phyloP scores from a whole-genome alignment of 345 rosid genomes.

The Hypericum androsaemum region DNA sequence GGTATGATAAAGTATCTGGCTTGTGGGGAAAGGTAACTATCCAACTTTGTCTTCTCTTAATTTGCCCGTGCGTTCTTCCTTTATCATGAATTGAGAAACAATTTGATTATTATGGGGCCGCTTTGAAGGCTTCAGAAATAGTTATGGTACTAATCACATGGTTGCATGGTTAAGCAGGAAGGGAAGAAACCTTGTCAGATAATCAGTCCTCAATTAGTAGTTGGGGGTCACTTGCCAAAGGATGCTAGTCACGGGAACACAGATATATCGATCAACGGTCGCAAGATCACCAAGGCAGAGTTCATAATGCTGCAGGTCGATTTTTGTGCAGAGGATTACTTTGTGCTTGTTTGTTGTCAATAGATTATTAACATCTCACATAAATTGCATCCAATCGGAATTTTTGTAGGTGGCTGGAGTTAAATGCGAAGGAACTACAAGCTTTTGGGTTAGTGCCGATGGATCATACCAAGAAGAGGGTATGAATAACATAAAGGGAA shows the following conservation, averaged over 20 bases:
- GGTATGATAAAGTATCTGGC: constrained; percentile 83
- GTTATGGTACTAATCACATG: too few species aligned
- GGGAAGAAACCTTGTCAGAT: constrained; percentile 76
- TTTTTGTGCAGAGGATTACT: constrained; percentile 5
- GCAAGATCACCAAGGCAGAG: constrained; percentile 64
- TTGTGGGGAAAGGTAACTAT: constrained; percentile 85
- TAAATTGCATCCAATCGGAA: constrained; percentile 12
- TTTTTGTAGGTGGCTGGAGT: constrained; percentile 45
- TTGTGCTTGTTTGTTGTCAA: constrained; percentile 4
- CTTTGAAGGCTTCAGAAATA: too few species aligned
- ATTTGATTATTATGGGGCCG: too few species aligned
- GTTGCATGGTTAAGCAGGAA: constrained; percentile 33
- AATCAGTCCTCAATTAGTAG: constrained; percentile 37
- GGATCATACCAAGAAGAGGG: constrained; percentile 76
- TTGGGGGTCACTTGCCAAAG: constrained; percentile 38
- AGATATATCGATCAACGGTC: constrained; percentile 37
- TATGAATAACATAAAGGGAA: constrained; percentile 37
- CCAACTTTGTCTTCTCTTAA: not conserved
- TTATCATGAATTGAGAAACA: not conserved
- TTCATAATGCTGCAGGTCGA: constrained; percentile 57
- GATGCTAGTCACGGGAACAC: constrained; percentile 77
- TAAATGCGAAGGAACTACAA: constrained; percentile 61
- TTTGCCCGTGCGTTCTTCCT: not conserved
- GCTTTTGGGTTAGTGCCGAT: constrained; percentile 56
- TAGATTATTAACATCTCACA: constrained; percentile 1